A percentile compares a stretch with the other conserved stretches of the same genome.
phyloP scores from a whole-genome alignment of 1,284 basidiomycete genomes.

The Apiotrichum veenhuisii region DNA sequence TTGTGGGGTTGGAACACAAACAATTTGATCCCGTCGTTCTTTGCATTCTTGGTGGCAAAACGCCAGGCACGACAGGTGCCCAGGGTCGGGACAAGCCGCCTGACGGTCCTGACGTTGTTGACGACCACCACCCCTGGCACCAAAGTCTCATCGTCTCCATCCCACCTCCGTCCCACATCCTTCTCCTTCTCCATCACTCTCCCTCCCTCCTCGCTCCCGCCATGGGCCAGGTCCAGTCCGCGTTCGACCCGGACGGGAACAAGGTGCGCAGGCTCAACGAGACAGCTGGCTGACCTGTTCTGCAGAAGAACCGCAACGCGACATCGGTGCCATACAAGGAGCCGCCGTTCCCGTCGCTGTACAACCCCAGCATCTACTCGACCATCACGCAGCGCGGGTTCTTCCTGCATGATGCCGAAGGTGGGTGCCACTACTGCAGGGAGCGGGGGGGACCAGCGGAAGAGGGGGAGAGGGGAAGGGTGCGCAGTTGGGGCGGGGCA shows the following conservation, averaged over 20 bases:
- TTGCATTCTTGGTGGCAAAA: too few species aligned
- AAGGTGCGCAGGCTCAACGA: too few species aligned
- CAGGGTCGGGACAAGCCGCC: too few species aligned
- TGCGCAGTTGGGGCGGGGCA: too few species aligned
- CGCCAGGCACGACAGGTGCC: neutral
- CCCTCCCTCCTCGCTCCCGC: neutral
- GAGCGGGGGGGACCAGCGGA: too few species aligned
- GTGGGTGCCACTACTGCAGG: slow-evolving; percentile 19
- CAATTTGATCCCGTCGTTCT: slow-evolving; percentile 3
- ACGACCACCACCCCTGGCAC: neutral
- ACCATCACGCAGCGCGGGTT: slow-evolving; percentile 32
- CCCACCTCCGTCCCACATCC: neutral
- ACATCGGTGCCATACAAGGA: slow-evolving; percentile 32
- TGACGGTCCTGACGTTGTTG: neutral
- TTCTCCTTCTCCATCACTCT: neutral
- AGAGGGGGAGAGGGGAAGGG: too few species aligned
- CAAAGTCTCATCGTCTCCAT: neutral
- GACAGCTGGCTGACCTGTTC: too few species aligned
- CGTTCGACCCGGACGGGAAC: slow-evolving; percentile 28
- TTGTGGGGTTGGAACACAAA: too few species aligned
- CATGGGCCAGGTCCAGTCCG: slow-evolving; percentile 36
- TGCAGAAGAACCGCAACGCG: slow-evolving; percentile 5
- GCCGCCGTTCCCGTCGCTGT: slow-evolving; percentile 55
- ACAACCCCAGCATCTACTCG: slow-evolving; percentile 51
- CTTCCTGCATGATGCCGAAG: slow-evolving; percentile 51